phyloP scores from a whole-genome alignment of 2,329 filamentous ascomycete genomes.

The Colletotrichum costaricense region DNA sequence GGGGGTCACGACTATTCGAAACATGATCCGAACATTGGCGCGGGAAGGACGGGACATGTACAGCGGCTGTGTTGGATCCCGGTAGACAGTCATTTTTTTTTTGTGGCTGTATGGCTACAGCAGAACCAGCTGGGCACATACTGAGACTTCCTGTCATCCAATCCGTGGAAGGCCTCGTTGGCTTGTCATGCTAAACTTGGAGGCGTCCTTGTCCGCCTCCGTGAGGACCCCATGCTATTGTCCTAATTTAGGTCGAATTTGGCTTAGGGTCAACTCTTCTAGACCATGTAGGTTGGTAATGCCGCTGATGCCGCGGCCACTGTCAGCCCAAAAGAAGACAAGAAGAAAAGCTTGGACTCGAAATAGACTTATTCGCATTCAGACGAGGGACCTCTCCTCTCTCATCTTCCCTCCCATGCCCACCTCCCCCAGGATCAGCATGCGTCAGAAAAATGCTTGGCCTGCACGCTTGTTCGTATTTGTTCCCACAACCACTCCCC shows the following conservation, averaged over 20 bases:
- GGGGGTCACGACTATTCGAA: constrained; percentile 3
- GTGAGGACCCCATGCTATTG: neutral
- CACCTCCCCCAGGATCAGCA: neutral
- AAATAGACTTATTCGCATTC: neutral
- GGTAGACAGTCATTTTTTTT: neutral
- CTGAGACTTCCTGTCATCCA: neutral
- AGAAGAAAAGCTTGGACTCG: neutral
- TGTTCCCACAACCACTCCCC: neutral
- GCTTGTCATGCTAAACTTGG: neutral
- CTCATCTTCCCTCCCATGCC: neutral
- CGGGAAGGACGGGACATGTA: constrained; percentile 15
- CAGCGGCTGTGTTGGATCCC: constrained; percentile 1
- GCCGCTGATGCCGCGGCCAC: too few relatives aligned
- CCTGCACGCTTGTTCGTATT: neutral
- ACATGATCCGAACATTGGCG: constrained; percentile 23
- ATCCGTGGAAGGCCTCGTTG: neutral
- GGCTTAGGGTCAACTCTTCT: neutral
- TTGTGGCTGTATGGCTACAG: neutral
- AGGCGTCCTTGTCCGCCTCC: neutral
- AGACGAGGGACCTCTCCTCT: neutral
- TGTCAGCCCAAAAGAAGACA: too few relatives aligned
- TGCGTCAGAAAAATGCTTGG: neutral
- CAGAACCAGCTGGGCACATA: neutral
- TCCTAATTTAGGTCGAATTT: neutral
- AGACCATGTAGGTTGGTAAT: neutral